These are phyloP conservation scores for Barbarea vulgaris DNA, from an alignment of 345 rosid species.

Conservation along the genomic window DNA sequence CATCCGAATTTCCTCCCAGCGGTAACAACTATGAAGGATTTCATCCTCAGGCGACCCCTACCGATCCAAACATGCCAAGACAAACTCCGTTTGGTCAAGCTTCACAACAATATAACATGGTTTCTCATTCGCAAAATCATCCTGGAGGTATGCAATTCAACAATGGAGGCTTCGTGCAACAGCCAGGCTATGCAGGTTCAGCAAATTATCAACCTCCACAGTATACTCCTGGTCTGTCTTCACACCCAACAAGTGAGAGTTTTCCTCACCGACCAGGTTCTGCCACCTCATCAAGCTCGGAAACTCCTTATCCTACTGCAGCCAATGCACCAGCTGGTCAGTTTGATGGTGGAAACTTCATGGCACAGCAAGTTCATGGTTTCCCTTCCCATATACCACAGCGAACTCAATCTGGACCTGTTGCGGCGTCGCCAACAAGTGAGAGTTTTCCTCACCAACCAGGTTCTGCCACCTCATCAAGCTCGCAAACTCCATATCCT, in stretches of 20 bases:
- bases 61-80: constrained; percentile 35
- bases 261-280: constrained; percentile 29
- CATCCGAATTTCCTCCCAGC: constrained; percentile 34
- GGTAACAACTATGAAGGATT: constrained; percentile 22
- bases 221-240: constrained; percentile 37
- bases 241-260: constrained; percentile 28
- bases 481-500: constrained; percentile 23
- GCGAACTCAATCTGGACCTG: constrained; percentile 27
- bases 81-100: constrained; percentile 47
- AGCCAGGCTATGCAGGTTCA: constrained; percentile 46
- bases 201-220: constrained; percentile 40
- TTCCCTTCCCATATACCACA: constrained; percentile 29
- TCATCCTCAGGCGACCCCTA: constrained; percentile 19
- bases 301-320: constrained; percentile 15
- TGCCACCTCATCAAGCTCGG: constrained; percentile 27
- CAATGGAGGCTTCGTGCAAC: constrained; percentile 45
- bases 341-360: constrained; percentile 21
- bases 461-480: constrained; percentile 23
- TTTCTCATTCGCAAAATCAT: constrained; percentile 48
- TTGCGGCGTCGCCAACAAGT: constrained; percentile 6
- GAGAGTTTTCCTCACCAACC: constrained; percentile 26
- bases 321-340: constrained; percentile 28
- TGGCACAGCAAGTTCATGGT: constrained; percentile 20
- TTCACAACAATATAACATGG: constrained; percentile 40
- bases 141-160: constrained; percentile 33